Evolutionary conservation across 352 stramenopile species (phyloP), one percentile per base, ranked within the genome.

Genomic region (Thalassiosira ordinaria): DNA sequence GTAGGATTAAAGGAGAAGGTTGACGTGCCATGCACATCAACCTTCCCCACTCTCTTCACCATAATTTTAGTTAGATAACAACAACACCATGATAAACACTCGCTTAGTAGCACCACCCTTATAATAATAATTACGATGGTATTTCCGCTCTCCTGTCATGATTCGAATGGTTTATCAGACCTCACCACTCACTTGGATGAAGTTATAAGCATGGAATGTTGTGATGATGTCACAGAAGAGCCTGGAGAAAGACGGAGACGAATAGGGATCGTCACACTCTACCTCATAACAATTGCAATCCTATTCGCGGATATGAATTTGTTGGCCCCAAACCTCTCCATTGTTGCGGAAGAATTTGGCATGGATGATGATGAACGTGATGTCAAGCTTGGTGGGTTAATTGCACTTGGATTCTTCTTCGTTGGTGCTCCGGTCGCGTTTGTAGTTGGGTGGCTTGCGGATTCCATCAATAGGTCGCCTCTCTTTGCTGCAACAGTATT

Each of bases 361-460:
- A 70, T 89, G 16, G 59, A 74, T 52, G 61, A 89, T 35, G 62
- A 78, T 33, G 64, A 89, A 79, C 66, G 83, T 11, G 86, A 91
- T 60, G 47, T 76, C 3, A 86, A 86, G 24, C 65, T 91, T 1
- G 86, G 83, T 39, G 86, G 86, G 16, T 39, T 87, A 24, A 75
- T 90, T 35, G 68, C 86, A 29, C 69, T 91, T 4, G 83, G 63
- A 8, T 89, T 91, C 65, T 91, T 89, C 59, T 67, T 89, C 7
- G 67, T 91, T 9, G 86, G 86, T 29, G 74, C 74, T 35, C 77
- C 85, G 0, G 63, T 81, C 11, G 73, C 71, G 4, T 76, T 90
- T 46, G 22, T 87, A 2, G 62, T 90, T 3, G 84, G 81, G 13
- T 80, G 72, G 72, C 51, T 80, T 9, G 80, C 77, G 13, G 85